Evolutionary conservation across 495 filamentous ascomycete species (phyloP).

Genomic region (Cryomyces minteri): DNA sequence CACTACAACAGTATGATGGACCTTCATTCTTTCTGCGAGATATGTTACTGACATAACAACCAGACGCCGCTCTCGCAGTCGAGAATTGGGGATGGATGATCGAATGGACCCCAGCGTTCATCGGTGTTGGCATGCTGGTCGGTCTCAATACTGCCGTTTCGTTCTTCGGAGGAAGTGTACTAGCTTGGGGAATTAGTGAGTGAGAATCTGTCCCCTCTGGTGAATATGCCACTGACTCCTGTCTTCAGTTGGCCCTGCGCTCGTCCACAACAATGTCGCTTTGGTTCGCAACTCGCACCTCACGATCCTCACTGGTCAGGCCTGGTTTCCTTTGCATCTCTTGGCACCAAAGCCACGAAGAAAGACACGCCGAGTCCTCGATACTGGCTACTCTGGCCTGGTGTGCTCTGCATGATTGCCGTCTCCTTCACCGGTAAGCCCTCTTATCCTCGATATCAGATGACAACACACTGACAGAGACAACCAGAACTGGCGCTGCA

Average conservation of each 20-base stretch:
- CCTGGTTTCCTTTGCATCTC: conserved; percentile 29
- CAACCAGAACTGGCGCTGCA: conserved; percentile 33
- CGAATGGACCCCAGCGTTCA: conserved; percentile 48
- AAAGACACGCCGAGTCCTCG: conserved; percentile 34
- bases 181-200: conserved; percentile 40
- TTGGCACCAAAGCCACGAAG: conserved; percentile 19
- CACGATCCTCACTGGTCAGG: conserved; percentile 33
- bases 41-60: not conserved
- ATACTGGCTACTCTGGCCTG: conserved; percentile 50
- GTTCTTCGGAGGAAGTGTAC: conserved; percentile 37
- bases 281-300: conserved; percentile 14
- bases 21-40: not conserved
- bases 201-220: too few relatives aligned
- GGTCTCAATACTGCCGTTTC: conserved; percentile 46
- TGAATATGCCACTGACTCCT: too few relatives aligned
- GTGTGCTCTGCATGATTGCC: conserved; percentile 46
- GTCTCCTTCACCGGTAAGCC: conserved; percentile 31
- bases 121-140: conserved; percentile 46
- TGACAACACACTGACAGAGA: too few relatives aligned
- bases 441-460: not conserved
- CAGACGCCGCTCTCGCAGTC: conserved; percentile 31
- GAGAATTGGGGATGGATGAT: conserved; percentile 51
- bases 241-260: conserved; percentile 29
- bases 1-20: conserved; percentile 24
- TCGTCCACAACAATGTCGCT: conserved; percentile 38